Evolutionary conservation across 2,329 filamentous ascomycete species (phyloP).

Genomic region (Botrytis squamosa): DNA sequence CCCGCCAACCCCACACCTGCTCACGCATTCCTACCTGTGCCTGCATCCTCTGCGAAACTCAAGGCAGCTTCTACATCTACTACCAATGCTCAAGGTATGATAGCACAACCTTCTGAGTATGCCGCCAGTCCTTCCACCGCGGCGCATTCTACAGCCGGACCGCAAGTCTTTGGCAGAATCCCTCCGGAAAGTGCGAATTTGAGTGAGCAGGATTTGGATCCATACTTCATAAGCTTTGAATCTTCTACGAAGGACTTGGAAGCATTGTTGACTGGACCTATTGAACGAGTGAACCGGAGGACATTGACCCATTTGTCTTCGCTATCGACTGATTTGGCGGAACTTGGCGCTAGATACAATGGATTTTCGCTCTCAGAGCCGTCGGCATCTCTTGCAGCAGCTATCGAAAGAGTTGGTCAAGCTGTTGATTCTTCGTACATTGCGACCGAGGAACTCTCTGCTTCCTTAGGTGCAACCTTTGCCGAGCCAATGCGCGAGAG

Average conservation of each 20-base stretch:
- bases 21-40: constrained; percentile 84
- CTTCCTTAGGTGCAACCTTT: constrained; percentile 85
- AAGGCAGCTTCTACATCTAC: constrained; percentile 50
- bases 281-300: constrained; percentile 94
- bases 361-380: constrained; percentile 94
- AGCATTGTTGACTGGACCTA: constrained; percentile 80
- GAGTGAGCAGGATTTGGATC: constrained; percentile 87
- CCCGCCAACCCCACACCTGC: constrained; percentile 87
- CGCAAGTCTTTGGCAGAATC: constrained; percentile 73
- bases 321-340: constrained; percentile 82
- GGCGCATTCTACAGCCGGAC: constrained; percentile 55
- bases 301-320: constrained; percentile 82
- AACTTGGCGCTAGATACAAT: constrained; percentile 94
- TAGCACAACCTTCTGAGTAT: constrained; percentile 52
- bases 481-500: constrained; percentile 98
- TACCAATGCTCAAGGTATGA: constrained; percentile 49
- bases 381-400: constrained; percentile 80
- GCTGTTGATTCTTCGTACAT: constrained; percentile 96
- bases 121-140: constrained; percentile 51
- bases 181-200: constrained; percentile 74
- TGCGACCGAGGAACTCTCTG: constrained; percentile 86
- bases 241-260: constrained; percentile 89
- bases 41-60: constrained; percentile 81
- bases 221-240: constrained; percentile 94
- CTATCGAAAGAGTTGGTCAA: constrained; percentile 92